These are phyloP conservation scores for Borealophlyctis nickersoniae DNA, from an alignment of 192 early-diverging fungal genomes.

Conservation along the genomic window DNA sequence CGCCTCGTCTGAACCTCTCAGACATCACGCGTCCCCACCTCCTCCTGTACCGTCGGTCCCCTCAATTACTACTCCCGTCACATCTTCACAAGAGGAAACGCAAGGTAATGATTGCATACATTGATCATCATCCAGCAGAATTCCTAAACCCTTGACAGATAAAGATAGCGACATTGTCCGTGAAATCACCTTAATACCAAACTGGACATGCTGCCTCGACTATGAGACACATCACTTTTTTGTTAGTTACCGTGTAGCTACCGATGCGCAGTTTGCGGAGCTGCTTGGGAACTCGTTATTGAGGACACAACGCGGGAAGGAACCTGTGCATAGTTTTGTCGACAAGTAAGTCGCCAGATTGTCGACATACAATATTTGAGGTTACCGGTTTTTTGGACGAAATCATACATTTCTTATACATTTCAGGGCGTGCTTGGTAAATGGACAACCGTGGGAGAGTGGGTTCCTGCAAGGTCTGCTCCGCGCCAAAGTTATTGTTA, in stretches of 20 bases:
- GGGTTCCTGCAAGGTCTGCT: background rate
- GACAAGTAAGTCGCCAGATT: background rate
- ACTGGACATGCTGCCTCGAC: background rate
- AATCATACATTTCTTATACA: background rate
- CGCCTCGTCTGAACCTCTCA: no score
- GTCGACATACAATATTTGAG: background rate
- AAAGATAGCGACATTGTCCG: background rate
- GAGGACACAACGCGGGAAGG: background rate
- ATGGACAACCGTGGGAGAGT: background rate
- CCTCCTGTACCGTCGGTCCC: no score
- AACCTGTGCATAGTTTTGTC: background rate
- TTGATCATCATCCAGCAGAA: no score
- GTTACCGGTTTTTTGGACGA: background rate
- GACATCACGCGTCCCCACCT: no score
- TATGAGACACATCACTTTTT: background rate
- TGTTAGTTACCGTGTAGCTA: background rate
- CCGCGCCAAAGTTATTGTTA: background rate
- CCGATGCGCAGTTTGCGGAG: background rate
- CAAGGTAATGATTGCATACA: background rate
- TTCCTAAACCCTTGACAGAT: no score
- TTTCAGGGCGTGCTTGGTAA: background rate
- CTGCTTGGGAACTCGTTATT: background rate
- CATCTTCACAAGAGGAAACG: no score
- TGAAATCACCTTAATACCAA: background rate
- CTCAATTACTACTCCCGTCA: no score